Percentiles rank a stretch among this genome's conserved stretches.
phyloP scores from a whole-genome alignment of 75 land plant genomes.

The Adiantum capillusveneris region DNA sequence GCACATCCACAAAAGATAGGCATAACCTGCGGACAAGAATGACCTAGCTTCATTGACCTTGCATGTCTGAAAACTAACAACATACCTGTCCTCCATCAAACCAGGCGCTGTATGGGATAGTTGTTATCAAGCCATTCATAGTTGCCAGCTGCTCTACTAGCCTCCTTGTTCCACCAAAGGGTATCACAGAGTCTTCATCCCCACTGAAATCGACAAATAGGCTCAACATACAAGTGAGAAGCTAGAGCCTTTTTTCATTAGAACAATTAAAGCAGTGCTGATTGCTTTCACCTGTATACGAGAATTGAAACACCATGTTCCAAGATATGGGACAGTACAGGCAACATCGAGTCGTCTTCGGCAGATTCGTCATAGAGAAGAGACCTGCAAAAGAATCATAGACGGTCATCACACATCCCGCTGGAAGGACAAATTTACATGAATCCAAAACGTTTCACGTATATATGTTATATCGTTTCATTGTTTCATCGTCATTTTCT shows the following conservation, averaged over 20 bases:
- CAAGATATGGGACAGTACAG: conserved; percentile 4
- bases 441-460: too few relatives aligned
- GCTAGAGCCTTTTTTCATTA: not conserved
- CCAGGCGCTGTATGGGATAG: conserved; percentile 7
- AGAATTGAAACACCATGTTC: conserved; percentile 1
- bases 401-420: too few relatives aligned
- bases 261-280: not conserved
- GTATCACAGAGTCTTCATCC: conserved; percentile 16
- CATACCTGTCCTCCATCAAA: conserved; percentile 8
- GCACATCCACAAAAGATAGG: too few relatives aligned
- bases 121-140: not conserved
- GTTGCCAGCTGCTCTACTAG: conserved; percentile 1
- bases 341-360: not conserved
- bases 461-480: too few relatives aligned
- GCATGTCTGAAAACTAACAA: too few relatives aligned
- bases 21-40: too few relatives aligned
- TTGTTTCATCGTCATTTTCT: too few relatives aligned
- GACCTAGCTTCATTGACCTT: too few relatives aligned
- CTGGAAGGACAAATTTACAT: too few relatives aligned
- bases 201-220: not conserved
- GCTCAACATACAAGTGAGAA: too few relatives aligned
- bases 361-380: conserved; percentile 1
- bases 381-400: conserved; percentile 1
- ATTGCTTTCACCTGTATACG: conserved; percentile 4
- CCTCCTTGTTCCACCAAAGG: conserved; percentile 12